Evolutionary conservation across 1,284 basidiomycete species (phyloP).

Genomic region (Heterobasidion irregulare): DNA sequence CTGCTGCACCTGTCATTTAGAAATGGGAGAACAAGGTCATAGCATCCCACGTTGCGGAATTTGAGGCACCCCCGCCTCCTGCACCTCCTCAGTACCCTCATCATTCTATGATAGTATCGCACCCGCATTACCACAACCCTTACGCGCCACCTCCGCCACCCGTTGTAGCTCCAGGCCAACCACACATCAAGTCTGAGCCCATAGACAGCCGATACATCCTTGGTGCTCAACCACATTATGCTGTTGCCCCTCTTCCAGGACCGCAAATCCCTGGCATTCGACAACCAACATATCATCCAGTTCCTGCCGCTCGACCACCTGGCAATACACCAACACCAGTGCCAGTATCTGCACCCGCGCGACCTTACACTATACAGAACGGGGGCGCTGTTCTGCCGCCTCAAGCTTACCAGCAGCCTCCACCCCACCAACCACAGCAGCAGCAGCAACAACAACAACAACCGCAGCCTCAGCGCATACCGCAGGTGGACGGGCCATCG

Average conservation of each 20-base stretch:
- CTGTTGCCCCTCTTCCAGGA: constrained; percentile 55
- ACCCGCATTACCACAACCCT: constrained; percentile 19
- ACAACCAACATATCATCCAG: constrained; percentile 3
- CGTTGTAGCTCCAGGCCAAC: constrained; percentile 21
- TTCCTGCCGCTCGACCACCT: constrained; percentile 6
- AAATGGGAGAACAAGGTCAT: constrained; percentile 95
- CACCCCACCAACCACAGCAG: constrained; percentile 8
- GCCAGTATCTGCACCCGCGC: neutral
- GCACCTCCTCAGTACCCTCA: constrained; percentile 29
- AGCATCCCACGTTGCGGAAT: constrained; percentile 89
- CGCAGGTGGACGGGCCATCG: constrained; percentile 55
- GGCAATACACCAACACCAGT: constrained; percentile 6
- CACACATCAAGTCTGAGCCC: constrained; percentile 60
- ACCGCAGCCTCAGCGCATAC: constrained; percentile 35
- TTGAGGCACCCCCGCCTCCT: constrained; percentile 51
- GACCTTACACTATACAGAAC: neutral
- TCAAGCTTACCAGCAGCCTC: constrained; percentile 6
- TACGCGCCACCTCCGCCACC: constrained; percentile 24
- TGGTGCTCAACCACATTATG: constrained; percentile 34
- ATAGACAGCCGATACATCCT: constrained; percentile 58
- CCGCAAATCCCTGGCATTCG: constrained; percentile 29
- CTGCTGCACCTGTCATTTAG: constrained; percentile 27
- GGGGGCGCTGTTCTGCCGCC: constrained; percentile 1
- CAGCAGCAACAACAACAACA: constrained; percentile 14
- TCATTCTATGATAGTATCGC: constrained; percentile 16